Evolutionary conservation across 805 yeast genomes (phyloP), one percentile per base, ranked within the genome.

Genomic region (Limtongia smithiae): DNA sequence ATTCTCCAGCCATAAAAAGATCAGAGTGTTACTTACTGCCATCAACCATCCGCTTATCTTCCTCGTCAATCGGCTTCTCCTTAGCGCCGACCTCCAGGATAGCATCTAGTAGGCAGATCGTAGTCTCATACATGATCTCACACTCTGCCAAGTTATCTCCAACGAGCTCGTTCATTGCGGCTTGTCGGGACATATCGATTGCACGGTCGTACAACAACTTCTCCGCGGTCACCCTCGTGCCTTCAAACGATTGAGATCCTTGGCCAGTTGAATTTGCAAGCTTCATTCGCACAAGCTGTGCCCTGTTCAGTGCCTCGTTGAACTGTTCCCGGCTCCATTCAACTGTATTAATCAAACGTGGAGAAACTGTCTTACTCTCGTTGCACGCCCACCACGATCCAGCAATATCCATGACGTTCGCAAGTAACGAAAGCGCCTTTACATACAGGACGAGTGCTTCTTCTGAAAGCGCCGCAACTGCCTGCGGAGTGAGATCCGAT

Each of bases 71-170:
- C 12, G 51, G 44, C 3, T 71, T 76, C 61, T 85, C 94, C 49
- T 88, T 60, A 15, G 40, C 43, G 27, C 58, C 59, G 31, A 28
- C 33, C 22, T 60, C 63, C 46, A 89, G 67, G 24, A 91, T 71
- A 0, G 96, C 88, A 63, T 88, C 94, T 62, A 91, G 71, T 96
- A 91, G 88, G 97, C 97, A 91, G 44, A 91, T 79, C 0, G 96
- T 82, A 0, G 96, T 87, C 3, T 94, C 86, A 65, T 91, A 91
- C 7, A 91, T 85, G 50, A 85, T 68, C 67, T 90, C 96, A 68
- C 97, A 90, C 5, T 84, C 85, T 17, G 73, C 71, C 43, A 85
- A 65, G 62, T 83, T 89, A 47, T 80, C 83, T 38, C 85, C 85
- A 35, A 76, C 78, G 60, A 89, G 73, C 68, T 91, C 98, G 64